Conservation (phyloP, 208 protist genomes). For the Strigomonas culicis region DNA sequence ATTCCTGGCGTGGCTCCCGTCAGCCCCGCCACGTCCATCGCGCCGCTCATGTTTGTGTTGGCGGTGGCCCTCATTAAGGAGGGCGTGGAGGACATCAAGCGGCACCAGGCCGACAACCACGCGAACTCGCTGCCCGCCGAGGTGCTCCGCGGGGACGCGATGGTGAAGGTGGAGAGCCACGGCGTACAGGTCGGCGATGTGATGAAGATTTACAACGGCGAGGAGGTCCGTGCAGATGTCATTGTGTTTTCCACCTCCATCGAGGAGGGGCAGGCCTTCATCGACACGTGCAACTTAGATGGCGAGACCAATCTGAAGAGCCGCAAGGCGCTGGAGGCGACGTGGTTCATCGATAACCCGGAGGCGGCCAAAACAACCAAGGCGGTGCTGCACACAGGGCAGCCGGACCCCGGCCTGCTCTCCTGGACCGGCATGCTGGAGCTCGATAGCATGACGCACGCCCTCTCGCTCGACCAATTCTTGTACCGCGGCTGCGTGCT, state of each 20-base stretch:
- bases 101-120: slow-evolving; percentile 69
- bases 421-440: slow-evolving; percentile 75
- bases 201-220: slow-evolving; percentile 64
- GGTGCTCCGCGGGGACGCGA: slow-evolving; percentile 46
- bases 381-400: slow-evolving; percentile 49
- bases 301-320: slow-evolving; percentile 89
- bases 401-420: slow-evolving; percentile 64
- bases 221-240: slow-evolving; percentile 88
- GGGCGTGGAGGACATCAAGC: slow-evolving; percentile 84
- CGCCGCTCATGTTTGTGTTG: slow-evolving; percentile 90
- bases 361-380: slow-evolving; percentile 24
- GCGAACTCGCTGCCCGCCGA: slow-evolving; percentile 70
- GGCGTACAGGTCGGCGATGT: slow-evolving; percentile 80
- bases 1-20: slow-evolving; percentile 91
- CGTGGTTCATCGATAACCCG: slow-evolving; percentile 38
- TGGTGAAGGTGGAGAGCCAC: slow-evolving; percentile 46
- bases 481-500: slow-evolving; percentile 88
- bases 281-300: slow-evolving; percentile 92
- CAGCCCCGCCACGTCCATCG: slow-evolving; percentile 83
- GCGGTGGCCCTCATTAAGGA: slow-evolving; percentile 89
- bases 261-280: slow-evolving; percentile 81
- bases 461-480: slow-evolving; percentile 81
- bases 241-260: slow-evolving; percentile 72
- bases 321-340: slow-evolving; percentile 65
- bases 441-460: slow-evolving; percentile 38